phyloP scores from a whole-genome alignment of 176 grass and related monocot genomes.

The Melocanna baccifera region DNA sequence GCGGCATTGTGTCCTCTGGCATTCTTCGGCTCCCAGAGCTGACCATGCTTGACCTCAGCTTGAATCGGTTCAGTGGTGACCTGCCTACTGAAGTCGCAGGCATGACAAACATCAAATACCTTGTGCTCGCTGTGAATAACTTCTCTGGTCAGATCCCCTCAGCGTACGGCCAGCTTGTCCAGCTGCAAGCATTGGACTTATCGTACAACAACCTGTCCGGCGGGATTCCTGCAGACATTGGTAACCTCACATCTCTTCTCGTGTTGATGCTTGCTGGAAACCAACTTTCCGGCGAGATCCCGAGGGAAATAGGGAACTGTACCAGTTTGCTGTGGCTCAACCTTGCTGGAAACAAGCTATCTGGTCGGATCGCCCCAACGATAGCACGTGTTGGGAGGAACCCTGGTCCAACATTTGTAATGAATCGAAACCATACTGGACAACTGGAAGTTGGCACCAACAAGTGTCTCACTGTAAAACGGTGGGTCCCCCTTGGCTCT shows the following conservation, averaged over 20 bases:
- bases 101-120: conserved; percentile 33
- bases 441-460: conserved; percentile 7
- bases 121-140: conserved; percentile 44
- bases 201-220: conserved; percentile 15
- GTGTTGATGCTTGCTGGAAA: conserved; percentile 60
- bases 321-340: conserved; percentile 66
- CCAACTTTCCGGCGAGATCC: conserved; percentile 47
- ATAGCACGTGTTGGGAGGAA: conserved; percentile 45
- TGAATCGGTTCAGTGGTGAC: conserved; percentile 38
- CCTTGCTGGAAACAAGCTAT: conserved; percentile 39
- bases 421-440: conserved; percentile 4
- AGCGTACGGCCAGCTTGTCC: conserved; percentile 17
- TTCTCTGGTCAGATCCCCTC: conserved; percentile 44
- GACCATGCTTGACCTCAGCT: conserved; percentile 40
- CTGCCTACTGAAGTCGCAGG: conserved; percentile 31
- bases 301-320: conserved; percentile 56
- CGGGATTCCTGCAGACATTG: neutral
- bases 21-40: conserved; percentile 45
- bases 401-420: conserved; percentile 40
- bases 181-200: conserved; percentile 52
- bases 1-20: conserved; percentile 47
- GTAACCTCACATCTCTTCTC: conserved; percentile 45
- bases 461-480: conserved; percentile 29
- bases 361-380: conserved; percentile 32
- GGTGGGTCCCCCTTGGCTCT: conserved; percentile 68